A percentile compares a stretch with the other conserved stretches of the same genome.
Evolutionary conservation across 2,329 filamentous ascomycete genomes (phyloP).

Genomic region (Claviceps arundinis): DNA sequence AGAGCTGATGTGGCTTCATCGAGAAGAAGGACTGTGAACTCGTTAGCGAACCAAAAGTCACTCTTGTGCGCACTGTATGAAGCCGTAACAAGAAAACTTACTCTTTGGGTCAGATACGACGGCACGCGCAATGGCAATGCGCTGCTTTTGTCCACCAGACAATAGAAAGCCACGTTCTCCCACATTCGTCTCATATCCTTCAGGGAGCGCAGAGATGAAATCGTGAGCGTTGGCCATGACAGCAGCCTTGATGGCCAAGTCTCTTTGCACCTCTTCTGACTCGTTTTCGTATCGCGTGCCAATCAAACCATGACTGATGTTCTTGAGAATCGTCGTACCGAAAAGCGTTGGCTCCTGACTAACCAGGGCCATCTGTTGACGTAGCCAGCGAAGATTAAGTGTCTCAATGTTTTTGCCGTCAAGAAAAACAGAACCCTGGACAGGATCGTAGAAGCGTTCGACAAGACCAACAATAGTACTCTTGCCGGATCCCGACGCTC

Average conservation of each 20-base stretch:
- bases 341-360: constrained; percentile 90
- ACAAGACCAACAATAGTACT: constrained; percentile 87
- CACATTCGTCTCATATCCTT: constrained; percentile 89
- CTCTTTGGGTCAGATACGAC: constrained; percentile 81
- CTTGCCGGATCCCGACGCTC: constrained; percentile 88
- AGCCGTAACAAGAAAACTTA: constrained; percentile 15
- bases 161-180: constrained; percentile 87
- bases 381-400: constrained; percentile 79
- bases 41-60: constrained; percentile 9
- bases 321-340: constrained; percentile 74
- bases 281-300: constrained; percentile 63
- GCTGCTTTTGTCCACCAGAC: constrained; percentile 91
- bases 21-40: constrained; percentile 55
- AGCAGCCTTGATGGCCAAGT: constrained; percentile 67
- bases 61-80: not conserved
- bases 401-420: constrained; percentile 72
- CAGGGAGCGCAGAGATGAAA: constrained; percentile 69
- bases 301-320: constrained; percentile 82
- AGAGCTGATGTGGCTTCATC: constrained; percentile 92
- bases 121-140: constrained; percentile 85
- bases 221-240: constrained; percentile 90
- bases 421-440: constrained; percentile 63
- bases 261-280: constrained; percentile 51
- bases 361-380: constrained; percentile 84
- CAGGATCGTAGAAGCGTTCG: constrained; percentile 87